Base-by-base conservation (phyloP, 2,329 filamentous ascomycete genomes). In the Penicillium vulpinum region DNA sequence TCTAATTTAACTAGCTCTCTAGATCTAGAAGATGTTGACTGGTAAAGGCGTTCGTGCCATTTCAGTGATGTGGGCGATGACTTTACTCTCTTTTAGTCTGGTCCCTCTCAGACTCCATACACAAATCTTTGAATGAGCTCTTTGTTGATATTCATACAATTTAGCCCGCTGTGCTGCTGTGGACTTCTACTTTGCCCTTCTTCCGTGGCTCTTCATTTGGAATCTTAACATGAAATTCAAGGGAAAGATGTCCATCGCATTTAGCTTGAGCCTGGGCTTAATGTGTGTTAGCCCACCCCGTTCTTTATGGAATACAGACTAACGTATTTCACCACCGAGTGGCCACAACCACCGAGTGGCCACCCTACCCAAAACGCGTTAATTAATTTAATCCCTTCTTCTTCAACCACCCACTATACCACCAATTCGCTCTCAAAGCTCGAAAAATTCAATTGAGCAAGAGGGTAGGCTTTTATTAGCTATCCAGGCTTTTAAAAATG, bases 191-290 rank as follows among this genome's bases (percentile, higher is more conserved):
- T 65, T 77, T 2, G 72, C 75, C 1, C 46, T 69, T 2, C 60
- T 77, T 22, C 75, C 76, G 1, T 78, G 75, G 75, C 57, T 68
- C 7, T 71, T 76, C 54, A 68, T 76, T 21, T 67, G 66, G 59
- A 62, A 69, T 11, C 56, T 77, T 8, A 68, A 74, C 15, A 76
- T 77, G 65, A 69, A 64, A 24, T 67, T 62, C 31, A 73, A 71
- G 41, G 75, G 76, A 24, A 77, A 76, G 51, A 62, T 75, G 22
- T 68, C 71, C 4, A 70, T 77, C 10, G 70, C 69, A 1, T 51
- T 70, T 10, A 73, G 71, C 13, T 70, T 77, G 63, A 76, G 74
- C 47, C 64, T 77, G 31, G 73, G 72, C 11, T 59, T 73, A 8
- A 67, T 73, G 64, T 70, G 21, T 7, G 62, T 57, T 21, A n/a